Evolutionary conservation across 805 yeast genomes (phyloP), one percentile per base, ranked within the genome.

Genomic region (Clavispora vitiphila): DNA sequence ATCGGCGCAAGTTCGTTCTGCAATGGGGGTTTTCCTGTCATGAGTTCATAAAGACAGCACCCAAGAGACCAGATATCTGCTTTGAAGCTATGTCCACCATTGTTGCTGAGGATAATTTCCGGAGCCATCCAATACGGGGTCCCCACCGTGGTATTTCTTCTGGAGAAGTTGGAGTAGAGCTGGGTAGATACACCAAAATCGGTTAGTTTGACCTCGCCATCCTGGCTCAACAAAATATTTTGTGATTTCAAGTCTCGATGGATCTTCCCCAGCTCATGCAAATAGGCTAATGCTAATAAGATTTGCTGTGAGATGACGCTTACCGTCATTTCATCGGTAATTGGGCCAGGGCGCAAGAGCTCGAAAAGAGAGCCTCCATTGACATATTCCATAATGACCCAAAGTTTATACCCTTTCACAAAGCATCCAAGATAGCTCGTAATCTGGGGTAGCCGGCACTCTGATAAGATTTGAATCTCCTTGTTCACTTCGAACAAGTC

Each of bases 51-150:
- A 2, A 86, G 79, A 26, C 91, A 84, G 46, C 87, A 83, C 1
- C 91, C 93, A 44, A 84, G 63, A 8, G 87, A 81, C 93, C 93
- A 84, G 3, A 84, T 73, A 59, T 84, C 93, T 0, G 91, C 90
- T 39, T 78, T 74, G 48, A 46, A 69, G 40, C 65, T 57, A 48
- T 70, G 74, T 40, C 76, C 81, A n/a, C 80, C 78, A 50, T 80
- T 77, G 46, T 75, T 78, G 49, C 78, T 74, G 47, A 71, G 55
- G 20, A 78, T 76, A 1, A 78, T 77, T 42, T 78, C 83, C 0
- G 83, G 83, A 1, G 83, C 78, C 82, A 78, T 76, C 81, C 81
- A 78, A 51, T 77, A 77, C 0, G 83, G 82, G 0, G 83, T 77
- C 0, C 83, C 83, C 3, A 70, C 75, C 0, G 74, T 50, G 11